Evolutionary conservation across 2,329 filamentous ascomycete genomes (phyloP).

Genomic region (Microsporum audouinii): DNA sequence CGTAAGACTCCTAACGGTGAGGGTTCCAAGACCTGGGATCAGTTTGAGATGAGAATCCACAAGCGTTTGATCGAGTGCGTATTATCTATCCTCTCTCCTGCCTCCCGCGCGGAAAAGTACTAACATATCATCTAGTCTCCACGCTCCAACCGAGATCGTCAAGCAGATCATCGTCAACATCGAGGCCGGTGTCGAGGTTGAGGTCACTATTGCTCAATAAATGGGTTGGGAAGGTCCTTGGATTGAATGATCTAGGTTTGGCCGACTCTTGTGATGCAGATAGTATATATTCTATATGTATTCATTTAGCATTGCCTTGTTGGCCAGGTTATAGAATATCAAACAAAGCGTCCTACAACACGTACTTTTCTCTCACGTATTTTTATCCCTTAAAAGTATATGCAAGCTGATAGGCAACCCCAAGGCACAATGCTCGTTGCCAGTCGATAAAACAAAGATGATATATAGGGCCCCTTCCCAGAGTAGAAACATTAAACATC

Average conservation of each 20-base stretch:
- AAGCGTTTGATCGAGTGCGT: constrained; percentile 90
- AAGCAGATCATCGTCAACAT: constrained; percentile 46
- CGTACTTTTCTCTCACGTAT: neutral
- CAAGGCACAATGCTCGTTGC: neutral
- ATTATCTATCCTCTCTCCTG: neutral
- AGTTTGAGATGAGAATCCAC: constrained; percentile 98
- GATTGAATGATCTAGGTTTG: neutral
- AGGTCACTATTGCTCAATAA: constrained; percentile 44
- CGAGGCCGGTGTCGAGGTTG: constrained; percentile 43
- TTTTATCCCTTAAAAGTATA: neutral
- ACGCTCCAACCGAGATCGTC: constrained; percentile 79
- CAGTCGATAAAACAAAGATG: neutral
- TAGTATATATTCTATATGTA: neutral
- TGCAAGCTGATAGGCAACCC: neutral
- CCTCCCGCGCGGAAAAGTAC: neutral
- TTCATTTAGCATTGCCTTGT: neutral
- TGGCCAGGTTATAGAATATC: constrained; percentile 3
- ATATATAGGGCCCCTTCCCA: neutral
- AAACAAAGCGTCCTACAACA: neutral
- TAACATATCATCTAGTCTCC: constrained; percentile 47
- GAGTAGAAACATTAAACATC: neutral
- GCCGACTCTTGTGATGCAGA: neutral
- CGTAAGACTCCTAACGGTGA: constrained; percentile 99
- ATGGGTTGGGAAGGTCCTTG: constrained; percentile 12
- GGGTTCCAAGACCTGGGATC: constrained; percentile 99